Evolutionary conservation across 139 green algal species (phyloP).

Genomic region (Pseudopediastrum boryanum): DNA sequence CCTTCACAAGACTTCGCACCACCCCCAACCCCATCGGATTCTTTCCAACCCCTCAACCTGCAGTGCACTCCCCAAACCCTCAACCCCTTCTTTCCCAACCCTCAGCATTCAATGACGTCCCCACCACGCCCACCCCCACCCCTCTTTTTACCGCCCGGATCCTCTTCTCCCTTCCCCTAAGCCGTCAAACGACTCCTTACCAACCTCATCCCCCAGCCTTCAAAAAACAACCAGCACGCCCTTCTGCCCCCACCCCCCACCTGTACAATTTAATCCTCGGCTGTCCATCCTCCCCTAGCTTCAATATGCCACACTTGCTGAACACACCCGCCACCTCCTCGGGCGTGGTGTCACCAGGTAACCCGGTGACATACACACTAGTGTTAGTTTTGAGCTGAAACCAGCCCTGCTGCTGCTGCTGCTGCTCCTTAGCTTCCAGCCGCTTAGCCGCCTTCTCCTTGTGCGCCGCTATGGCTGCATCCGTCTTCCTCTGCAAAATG

Average conservation of each 20-base stretch:
- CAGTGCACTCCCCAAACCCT: no score
- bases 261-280: conserved; percentile 59
- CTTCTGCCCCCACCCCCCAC: not conserved
- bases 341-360: conserved; percentile 85
- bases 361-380: conserved; percentile 92
- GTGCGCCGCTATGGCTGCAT: conserved; percentile 13
- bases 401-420: conserved; percentile 58
- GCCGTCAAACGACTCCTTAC: not conserved
- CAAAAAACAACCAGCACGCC: not conserved
- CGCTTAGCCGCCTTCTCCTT: conserved; percentile 10
- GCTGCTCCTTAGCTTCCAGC: not conserved
- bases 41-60: no score
- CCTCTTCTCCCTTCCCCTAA: not conserved
- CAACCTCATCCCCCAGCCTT: no score
- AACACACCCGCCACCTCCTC: conserved; percentile 77
- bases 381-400: conserved; percentile 92
- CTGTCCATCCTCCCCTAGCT: conserved; percentile 48
- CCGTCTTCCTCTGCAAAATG: not conserved
- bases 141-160: not conserved
- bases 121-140: no score
- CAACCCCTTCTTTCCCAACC: no score
- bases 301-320: conserved; percentile 78
- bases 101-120: no score
- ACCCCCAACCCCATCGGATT: no score
- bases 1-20: no score